Conservation (phyloP, 768 basidiomycete genomes). For the Lentinula boryana region DNA sequence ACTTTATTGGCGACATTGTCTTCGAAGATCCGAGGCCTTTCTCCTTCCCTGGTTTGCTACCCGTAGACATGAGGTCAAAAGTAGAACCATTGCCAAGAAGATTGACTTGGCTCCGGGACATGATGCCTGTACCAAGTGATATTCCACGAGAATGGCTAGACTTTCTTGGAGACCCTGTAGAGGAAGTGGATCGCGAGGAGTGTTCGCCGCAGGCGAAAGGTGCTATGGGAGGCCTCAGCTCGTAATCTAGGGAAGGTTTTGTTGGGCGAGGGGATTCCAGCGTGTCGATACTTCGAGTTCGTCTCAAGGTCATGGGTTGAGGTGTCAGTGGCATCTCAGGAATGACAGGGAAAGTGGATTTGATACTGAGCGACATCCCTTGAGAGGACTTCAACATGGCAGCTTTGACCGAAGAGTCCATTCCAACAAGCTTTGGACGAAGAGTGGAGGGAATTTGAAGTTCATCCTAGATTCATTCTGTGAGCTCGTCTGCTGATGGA, state of each 20-base stretch:
- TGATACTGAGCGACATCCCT: slow-evolving; percentile 41
- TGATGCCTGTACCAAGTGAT: slow-evolving; percentile 49
- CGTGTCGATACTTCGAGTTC: slow-evolving; percentile 70
- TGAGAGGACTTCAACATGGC: slow-evolving; percentile 89
- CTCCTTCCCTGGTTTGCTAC: slow-evolving; percentile 39
- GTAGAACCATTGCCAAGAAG: slow-evolving; percentile 36
- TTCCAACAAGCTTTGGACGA: slow-evolving; percentile 70
- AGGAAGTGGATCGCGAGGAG: slow-evolving; percentile 34
- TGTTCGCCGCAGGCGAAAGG: slow-evolving; percentile 28
- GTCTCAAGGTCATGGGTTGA: slow-evolving; percentile 46
- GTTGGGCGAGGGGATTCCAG: slow-evolving; percentile 48
- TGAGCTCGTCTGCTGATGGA: not conserved
- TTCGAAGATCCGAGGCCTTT: slow-evolving; percentile 39
- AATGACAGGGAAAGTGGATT: slow-evolving; percentile 17
- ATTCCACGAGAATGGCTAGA: slow-evolving; percentile 51
- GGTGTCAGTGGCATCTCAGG: slow-evolving; percentile 38
- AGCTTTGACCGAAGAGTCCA: slow-evolving; percentile 84
- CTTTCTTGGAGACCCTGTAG: slow-evolving; percentile 32
- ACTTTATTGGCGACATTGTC: slow-evolving; percentile 56
- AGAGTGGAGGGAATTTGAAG: slow-evolving; percentile 80
- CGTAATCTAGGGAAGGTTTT: slow-evolving; percentile 30
- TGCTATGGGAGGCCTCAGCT: slow-evolving; percentile 32
- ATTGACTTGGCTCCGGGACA: slow-evolving; percentile 49
- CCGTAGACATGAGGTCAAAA: slow-evolving; percentile 33
- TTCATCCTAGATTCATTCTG: slow-evolving; percentile 54